Base-by-base conservation (phyloP, 352 stramenopile genomes). In the Pythium vanterpoolii region DNA sequence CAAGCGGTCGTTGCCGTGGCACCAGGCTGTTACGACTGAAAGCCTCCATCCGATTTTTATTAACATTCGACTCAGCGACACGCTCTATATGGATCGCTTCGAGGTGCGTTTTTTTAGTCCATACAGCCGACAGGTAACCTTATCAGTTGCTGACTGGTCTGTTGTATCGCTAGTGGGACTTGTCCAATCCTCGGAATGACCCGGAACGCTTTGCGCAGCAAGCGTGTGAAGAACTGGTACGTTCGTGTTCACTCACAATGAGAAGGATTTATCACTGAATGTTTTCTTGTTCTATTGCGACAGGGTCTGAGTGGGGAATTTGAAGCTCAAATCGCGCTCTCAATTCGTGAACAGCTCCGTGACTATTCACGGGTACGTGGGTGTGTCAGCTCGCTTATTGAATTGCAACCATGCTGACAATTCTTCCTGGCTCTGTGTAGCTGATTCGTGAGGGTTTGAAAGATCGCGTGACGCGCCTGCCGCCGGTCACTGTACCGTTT, bases 31-130 rank as follows among this genome's bases (percentile, higher is more conserved):
- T 14, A 69, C 66, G 14, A 64, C 21, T 14, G 78, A 90, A 64
- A 88, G 77, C 61, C 68, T 93, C 33, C 76, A 89, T 39, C 83
- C 80, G 23, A 90, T 93, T 38, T 89, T 77, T 57, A 86, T 93
- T 66, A 93, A 93, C 60, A 66, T 93, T 43, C 80, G 83, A 31
- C 68, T 93, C 39, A 86, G 88, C 62, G 83, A 93, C 63, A 90
- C 83, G 34, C 77, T 93, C 50, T 77, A 90, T 34, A 86, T 89
- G 57, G 83, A 93, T 53, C 73, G 79, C 38, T 93, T 93, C 63
- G 83, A 93, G 66, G 71, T 79, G 30, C 18, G 68, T 45, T 39
- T 42, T 4, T 13, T 40, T 3, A 16, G 23, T 26, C 36, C 5
- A 19, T 8, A 5, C 31, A 5, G 4, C 31, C 31, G 31, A 38